Evolutionary conservation across 2,329 filamentous ascomycete species (phyloP).

Genomic region (Fusarium duplospermum): DNA sequence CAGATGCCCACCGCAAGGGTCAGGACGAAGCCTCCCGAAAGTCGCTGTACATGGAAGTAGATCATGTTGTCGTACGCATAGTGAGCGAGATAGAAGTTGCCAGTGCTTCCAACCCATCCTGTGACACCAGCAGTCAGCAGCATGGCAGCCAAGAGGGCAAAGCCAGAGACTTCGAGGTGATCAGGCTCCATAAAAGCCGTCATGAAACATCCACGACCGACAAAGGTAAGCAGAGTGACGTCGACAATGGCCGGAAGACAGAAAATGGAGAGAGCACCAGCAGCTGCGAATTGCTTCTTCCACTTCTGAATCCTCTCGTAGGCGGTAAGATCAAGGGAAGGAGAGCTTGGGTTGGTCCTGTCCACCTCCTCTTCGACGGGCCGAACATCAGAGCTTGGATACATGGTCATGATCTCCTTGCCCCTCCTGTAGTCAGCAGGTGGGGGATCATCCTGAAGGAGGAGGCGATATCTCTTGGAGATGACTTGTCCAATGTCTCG

Average conservation of each 20-base stretch:
- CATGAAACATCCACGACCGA: slow-evolving; percentile 35
- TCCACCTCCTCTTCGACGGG: background rate
- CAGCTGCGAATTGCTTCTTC: slow-evolving; percentile 29
- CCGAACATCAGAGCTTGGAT: slow-evolving; percentile 22
- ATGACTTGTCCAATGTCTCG: slow-evolving; percentile 28
- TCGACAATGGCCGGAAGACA: slow-evolving; percentile 31
- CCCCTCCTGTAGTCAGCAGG: slow-evolving; percentile 21
- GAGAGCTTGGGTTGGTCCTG: background rate
- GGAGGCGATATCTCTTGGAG: slow-evolving; percentile 17
- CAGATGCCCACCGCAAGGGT: slow-evolving; percentile 12
- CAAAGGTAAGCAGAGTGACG: slow-evolving; percentile 27
- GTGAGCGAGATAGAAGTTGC: slow-evolving; percentile 31
- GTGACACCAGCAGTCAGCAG: slow-evolving; percentile 34
- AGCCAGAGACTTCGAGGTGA: slow-evolving; percentile 27
- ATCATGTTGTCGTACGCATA: slow-evolving; percentile 38
- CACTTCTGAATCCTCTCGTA: slow-evolving; percentile 23
- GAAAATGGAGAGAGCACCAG: slow-evolving; percentile 35
- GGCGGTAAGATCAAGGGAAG: slow-evolving; percentile 7
- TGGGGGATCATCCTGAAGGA: slow-evolving; percentile 18
- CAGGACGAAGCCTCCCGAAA: slow-evolving; percentile 30
- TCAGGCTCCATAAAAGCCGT: slow-evolving; percentile 27
- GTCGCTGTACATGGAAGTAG: slow-evolving; percentile 31
- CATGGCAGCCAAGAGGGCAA: slow-evolving; percentile 25
- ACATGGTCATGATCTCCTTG: slow-evolving; percentile 40
- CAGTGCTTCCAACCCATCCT: slow-evolving; percentile 33